Base-by-base conservation (phyloP, 106 monocot species). In the Dendrobium huoshanense region DNA sequence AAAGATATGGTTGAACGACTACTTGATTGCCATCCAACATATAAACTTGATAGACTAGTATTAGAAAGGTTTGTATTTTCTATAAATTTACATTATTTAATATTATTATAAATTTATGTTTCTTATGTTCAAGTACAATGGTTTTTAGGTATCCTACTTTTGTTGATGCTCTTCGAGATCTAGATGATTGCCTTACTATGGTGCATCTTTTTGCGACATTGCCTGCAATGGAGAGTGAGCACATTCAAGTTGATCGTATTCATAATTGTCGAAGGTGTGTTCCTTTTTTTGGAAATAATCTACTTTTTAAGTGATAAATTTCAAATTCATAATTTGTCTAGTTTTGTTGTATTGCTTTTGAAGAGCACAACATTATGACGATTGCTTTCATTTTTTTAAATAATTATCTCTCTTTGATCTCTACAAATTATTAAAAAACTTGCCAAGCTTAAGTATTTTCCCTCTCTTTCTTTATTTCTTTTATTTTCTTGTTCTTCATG, bases 101-200 rank as follows among this genome's bases (percentile, higher is more conserved):
- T 10, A 49, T 2, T 27, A 2, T 48, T 49, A 76, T 25, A 27
- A 76, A 27, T 25, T 76, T 25, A 27, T 24, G n/a, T 6, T 48
- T 2, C 41, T 44, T 76, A 44, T 76, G 49, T 49, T 76, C 16
- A 76, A 49, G 20, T 11, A 49, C 19, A 76, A 76, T 49, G 11
- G 17, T 75, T 37, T 17, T 67, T 75, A 95, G 99, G 88, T 99
- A 95, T 75, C 99, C 99, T 9, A 91, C 86, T 22, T 99, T 99
- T 75, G 68, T 93, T 73, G 95, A 93, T 85, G 93, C 99, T 31
- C 79, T 99, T 5, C 79, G 93, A 22, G 95, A 99, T 75, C 64
- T 99, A 82, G 99, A 99, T 84, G 99, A 99, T 79, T 95, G 95
- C 79, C 93, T 99, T 72, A 99, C 93, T 48, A 92, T 93, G 95